A percentile compares a stretch with the other conserved stretches of the same genome.
Conservation (phyloP, 2,329 filamentous ascomycete genomes). For the Magnaporthiopsis rhizophila region DNA sequence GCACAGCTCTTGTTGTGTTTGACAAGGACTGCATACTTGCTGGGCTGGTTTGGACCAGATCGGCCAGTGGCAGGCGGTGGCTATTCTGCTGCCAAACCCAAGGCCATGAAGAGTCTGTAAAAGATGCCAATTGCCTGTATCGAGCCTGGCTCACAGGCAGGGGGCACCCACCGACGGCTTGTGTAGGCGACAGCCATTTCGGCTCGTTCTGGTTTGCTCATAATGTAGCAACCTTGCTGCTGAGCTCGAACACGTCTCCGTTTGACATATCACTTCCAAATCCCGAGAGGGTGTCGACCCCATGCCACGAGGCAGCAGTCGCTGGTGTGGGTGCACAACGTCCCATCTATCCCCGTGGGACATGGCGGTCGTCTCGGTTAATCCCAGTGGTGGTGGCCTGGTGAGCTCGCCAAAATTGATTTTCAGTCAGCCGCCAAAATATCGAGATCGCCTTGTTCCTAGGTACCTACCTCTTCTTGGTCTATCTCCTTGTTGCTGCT, state of each 20-base stretch:
- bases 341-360: background rate
- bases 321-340: background rate
- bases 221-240: background rate
- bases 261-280: background rate
- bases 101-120: conserved; percentile 15
- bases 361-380: background rate
- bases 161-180: too few species aligned
- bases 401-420: background rate
- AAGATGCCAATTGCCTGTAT: background rate
- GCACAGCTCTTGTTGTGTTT: conserved; percentile 44
- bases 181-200: background rate
- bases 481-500: too few species aligned
- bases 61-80: conserved; percentile 11
- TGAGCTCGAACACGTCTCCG: background rate
- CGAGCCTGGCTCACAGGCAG: background rate
- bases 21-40: conserved; percentile 48
- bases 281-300: too few species aligned
- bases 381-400: background rate
- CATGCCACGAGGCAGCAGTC: background rate
- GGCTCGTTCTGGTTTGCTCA: background rate
- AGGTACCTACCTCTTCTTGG: too few species aligned
- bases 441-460: background rate
- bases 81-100: background rate
- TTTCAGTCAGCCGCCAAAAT: background rate
- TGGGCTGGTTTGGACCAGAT: conserved; percentile 50